phyloP scores from a whole-genome alignment of 2,329 filamentous ascomycete genomes.

The Cladophialophora exuberans region DNA sequence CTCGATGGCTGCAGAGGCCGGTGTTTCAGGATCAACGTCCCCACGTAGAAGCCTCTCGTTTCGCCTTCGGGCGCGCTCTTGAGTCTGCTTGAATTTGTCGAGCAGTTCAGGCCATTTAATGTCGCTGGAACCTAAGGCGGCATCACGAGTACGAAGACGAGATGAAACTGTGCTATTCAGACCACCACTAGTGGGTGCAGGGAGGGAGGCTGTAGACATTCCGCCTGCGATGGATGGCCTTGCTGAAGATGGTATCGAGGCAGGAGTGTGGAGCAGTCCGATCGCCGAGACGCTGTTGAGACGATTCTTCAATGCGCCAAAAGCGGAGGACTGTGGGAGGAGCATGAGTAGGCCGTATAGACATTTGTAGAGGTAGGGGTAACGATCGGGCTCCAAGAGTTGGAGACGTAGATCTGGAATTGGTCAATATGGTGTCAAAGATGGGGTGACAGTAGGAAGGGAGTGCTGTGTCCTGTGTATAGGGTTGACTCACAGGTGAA shows the following conservation, averaged over 20 bases:
- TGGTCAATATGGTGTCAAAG: background rate
- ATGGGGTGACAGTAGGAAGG: constrained; percentile 23
- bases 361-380: constrained; percentile 95
- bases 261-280: constrained; percentile 85
- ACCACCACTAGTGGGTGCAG: constrained; percentile 4
- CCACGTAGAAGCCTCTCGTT: constrained; percentile 31
- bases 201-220: constrained; percentile 17
- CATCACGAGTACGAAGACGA: constrained; percentile 27
- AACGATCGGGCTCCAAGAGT: constrained; percentile 90
- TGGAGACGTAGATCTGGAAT: constrained; percentile 85
- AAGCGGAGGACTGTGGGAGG: constrained; percentile 95
- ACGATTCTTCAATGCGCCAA: constrained; percentile 93
- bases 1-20: constrained; percentile 2
- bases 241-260: constrained; percentile 39
- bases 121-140: constrained; percentile 40
- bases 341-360: constrained; percentile 97
- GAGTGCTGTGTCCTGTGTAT: no score
- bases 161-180: constrained; percentile 14
- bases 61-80: constrained; percentile 72
- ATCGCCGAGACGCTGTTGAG: constrained; percentile 97
- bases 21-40: constrained; percentile 19
- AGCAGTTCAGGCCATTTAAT: constrained; percentile 92
- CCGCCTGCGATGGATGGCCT: constrained; percentile 29
- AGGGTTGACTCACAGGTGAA: constrained; percentile 78
- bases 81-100: constrained; percentile 90